Evolutionary conservation across 2,329 filamentous ascomycete species (phyloP).

Genomic region (Alternaria viburni): DNA sequence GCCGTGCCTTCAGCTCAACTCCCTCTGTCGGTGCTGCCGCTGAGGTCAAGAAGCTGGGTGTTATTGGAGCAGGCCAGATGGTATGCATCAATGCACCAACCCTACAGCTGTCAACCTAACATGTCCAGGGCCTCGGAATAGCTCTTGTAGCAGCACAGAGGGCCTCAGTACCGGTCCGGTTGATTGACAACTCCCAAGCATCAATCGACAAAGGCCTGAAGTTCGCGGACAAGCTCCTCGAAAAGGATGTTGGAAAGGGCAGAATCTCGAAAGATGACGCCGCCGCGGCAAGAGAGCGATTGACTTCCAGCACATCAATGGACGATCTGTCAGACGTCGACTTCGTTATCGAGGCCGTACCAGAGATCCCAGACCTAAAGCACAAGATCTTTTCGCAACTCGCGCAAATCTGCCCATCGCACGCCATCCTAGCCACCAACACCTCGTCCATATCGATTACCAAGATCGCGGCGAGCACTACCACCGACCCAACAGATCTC

Average conservation of each 20-base stretch:
- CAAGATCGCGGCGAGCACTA: conserved; percentile 87
- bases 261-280: conserved; percentile 84
- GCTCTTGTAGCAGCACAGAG: conserved; percentile 89
- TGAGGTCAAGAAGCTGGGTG: conserved; percentile 85
- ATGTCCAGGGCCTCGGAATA: conserved; percentile 82
- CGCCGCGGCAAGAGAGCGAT: conserved; percentile 70
- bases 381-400: conserved; percentile 84
- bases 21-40: conserved; percentile 64
- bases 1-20: conserved; percentile 71
- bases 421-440: conserved; percentile 94
- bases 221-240: conserved; percentile 92
- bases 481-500: conserved; percentile 77
- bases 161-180: conserved; percentile 80
- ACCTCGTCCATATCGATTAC: conserved; percentile 99
- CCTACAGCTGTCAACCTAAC: conserved; percentile 25
- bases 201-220: conserved; percentile 87
- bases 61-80: conserved; percentile 96
- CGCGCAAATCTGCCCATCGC: conserved; percentile 78
- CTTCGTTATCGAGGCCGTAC: conserved; percentile 97
- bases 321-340: conserved; percentile 82
- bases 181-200: conserved; percentile 84
- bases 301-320: conserved; percentile 74
- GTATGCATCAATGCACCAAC: conserved; percentile 58
- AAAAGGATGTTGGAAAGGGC: conserved; percentile 89
- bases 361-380: conserved; percentile 88